Conservation (phyloP, 108 stramenopile species). For the Conticribra guillardii region DNA sequence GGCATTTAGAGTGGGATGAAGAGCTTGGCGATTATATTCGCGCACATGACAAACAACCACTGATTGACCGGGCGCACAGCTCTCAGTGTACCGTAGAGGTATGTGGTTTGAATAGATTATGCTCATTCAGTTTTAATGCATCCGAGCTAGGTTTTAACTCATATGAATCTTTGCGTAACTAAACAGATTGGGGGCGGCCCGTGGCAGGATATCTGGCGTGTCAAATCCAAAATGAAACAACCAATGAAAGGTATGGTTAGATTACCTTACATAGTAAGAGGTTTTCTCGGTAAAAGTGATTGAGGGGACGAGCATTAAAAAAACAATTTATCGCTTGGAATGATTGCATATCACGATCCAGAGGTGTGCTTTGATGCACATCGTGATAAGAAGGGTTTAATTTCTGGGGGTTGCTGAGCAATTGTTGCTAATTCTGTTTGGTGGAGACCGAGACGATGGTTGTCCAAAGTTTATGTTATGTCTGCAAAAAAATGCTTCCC, state of each 20-base stretch:
- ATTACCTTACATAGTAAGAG: conserved; percentile 20
- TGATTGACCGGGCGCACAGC: conserved; percentile 63
- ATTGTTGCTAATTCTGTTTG: no score
- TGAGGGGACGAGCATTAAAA: no score
- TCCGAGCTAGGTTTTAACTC: not conserved
- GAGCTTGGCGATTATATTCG: conserved; percentile 56
- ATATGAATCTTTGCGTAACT: not conserved
- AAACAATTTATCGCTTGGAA: no score
- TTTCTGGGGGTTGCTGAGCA: no score
- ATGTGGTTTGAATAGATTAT: conserved; percentile 36
- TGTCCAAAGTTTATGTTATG: no score
- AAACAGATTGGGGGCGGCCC: conserved; percentile 30
- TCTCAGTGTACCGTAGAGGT: conserved; percentile 76
- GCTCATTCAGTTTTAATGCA: not conserved
- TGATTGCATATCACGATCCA: no score
- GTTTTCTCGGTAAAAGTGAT: not conserved
- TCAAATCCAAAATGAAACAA: conserved; percentile 23
- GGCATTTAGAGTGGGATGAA: conserved; percentile 70
- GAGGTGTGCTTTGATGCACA: no score
- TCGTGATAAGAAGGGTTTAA: no score
- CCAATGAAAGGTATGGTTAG: conserved; percentile 24
- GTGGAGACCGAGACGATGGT: no score
- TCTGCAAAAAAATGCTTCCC: no score
- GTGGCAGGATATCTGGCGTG: conserved; percentile 37
- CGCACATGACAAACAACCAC: conserved; percentile 29